Evolutionary conservation across 352 stramenopile species (phyloP), one percentile per base, ranked within the genome.

Genomic region (Pythium scleroteichum): DNA sequence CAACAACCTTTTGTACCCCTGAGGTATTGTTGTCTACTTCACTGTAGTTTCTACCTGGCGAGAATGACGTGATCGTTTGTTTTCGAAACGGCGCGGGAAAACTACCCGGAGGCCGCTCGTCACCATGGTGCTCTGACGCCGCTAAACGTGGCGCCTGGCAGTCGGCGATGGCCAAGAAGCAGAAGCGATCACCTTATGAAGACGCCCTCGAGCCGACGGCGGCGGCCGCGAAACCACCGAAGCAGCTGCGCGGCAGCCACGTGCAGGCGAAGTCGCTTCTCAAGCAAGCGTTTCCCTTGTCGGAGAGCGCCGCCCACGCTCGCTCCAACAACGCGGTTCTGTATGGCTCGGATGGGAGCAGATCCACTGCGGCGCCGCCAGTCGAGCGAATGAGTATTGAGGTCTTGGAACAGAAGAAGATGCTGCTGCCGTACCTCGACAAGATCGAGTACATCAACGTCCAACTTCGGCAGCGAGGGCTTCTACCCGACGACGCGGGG

Each of bases 391-490:
- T 89, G 77, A 88, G 71, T 29, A 73, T 86, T 14, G 67, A 85
- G 41, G 64, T 52, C 22, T 55, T 91, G 3, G 79, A 88, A 59
- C 77, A 91, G 39, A 94, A 93, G 69, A 91, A 90, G 42, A 86
- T 85, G 77, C 53, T 93, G 49, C 69, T 94, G 24, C 85, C 85
- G 40, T 94, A 93, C 47, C 61, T 94, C 26, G 79, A 94, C 60
- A 88, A 92, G 69, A 92, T 94, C 48, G 85, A 94, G 67, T 94
- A 94, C 62, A 91, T 94, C 56, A 92, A 92, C 64, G 80, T 74
- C 42, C 81, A 94, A 59, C 64, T 94, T 47, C 74, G 72, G 68
- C 72, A 82, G 49, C 78, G 78, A 17, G 78, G 75, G 5, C 62
- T 87, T 16, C 53, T 87, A 1, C 71, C 71, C 39, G 45, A 73